Evolutionary conservation across 2,329 filamentous ascomycete species (phyloP).

Genomic region (Colletotrichum euphorbiae): DNA sequence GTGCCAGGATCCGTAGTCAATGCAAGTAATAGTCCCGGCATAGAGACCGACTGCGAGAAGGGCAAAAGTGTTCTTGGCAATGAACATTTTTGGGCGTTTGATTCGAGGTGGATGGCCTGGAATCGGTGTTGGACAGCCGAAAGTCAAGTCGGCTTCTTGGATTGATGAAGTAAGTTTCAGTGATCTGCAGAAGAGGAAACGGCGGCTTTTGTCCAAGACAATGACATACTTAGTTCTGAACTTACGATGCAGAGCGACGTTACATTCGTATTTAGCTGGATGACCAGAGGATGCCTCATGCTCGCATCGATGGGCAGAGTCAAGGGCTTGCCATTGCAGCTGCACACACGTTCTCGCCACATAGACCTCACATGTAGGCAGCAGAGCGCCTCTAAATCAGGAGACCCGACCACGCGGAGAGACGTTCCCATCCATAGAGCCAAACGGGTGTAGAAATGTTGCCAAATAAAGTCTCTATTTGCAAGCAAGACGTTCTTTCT

Average conservation of each 20-base stretch:
- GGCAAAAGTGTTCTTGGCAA: background rate
- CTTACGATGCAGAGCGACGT: background rate
- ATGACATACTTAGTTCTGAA: background rate
- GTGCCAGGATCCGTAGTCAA: constrained; percentile 19
- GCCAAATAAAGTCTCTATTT: background rate
- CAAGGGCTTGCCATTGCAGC: background rate
- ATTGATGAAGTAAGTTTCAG: background rate
- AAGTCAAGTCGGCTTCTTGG: background rate
- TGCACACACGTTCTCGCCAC: background rate
- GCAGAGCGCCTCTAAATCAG: background rate
- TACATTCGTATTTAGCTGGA: constrained; percentile 12
- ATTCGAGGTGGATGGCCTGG: background rate
- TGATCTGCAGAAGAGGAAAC: background rate
- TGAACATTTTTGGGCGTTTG: background rate
- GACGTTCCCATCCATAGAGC: background rate
- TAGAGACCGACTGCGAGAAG: background rate
- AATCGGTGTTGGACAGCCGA: background rate
- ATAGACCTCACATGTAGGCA: background rate
- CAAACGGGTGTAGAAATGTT: background rate
- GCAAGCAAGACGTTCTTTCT: constrained; percentile 4
- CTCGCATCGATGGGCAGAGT: background rate
- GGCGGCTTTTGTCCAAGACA: background rate
- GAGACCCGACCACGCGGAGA: background rate
- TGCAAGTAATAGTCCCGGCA: background rate
- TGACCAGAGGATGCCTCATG: background rate